Percentiles rank a stretch among this genome's conserved stretches.
Conservation (phyloP, 495 filamentous ascomycete genomes). For the Penicillium psychrofluorescens region DNA sequence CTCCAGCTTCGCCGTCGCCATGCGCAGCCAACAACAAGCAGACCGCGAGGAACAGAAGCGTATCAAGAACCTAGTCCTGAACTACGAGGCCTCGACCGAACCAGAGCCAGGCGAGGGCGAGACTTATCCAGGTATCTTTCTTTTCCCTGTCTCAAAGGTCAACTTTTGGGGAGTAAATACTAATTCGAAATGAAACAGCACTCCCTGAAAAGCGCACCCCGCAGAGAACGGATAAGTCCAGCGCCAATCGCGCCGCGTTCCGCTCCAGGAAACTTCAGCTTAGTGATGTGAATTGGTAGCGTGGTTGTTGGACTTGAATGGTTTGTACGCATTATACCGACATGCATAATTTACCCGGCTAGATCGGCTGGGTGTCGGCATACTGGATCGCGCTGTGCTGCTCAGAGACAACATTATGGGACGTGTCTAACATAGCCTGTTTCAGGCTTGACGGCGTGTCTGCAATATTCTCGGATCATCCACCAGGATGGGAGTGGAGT, state of each 20-base stretch:
- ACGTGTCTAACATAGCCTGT: too few species aligned
- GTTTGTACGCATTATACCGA: too few species aligned
- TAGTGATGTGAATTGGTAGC: constrained; percentile 95
- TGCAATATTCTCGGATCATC: too few species aligned
- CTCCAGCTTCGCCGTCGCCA: constrained; percentile 87
- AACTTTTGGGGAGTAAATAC: neutral
- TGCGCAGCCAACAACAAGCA: constrained; percentile 90
- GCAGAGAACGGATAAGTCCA: constrained; percentile 55
- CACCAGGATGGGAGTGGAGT: too few species aligned
- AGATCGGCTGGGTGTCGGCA: too few species aligned
- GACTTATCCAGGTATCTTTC: constrained; percentile 5
- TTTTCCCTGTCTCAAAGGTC: neutral
- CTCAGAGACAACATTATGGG: too few species aligned
- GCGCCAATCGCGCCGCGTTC: constrained; percentile 67
- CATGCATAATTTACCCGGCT: too few species aligned
- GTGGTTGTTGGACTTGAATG: neutral
- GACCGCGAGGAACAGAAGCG: constrained; percentile 94
- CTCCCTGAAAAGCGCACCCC: constrained; percentile 31
- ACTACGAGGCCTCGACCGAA: constrained; percentile 83
- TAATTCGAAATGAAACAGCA: constrained; percentile 2
- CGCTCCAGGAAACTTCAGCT: constrained; percentile 87
- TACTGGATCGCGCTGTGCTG: too few species aligned
- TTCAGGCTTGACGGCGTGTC: too few species aligned
- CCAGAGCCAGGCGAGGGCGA: constrained; percentile 64
- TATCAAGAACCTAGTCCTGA: constrained; percentile 95